Base-by-base conservation (phyloP, 805 yeast genomes). In the Schwanniomyces vanrijiae region DNA sequence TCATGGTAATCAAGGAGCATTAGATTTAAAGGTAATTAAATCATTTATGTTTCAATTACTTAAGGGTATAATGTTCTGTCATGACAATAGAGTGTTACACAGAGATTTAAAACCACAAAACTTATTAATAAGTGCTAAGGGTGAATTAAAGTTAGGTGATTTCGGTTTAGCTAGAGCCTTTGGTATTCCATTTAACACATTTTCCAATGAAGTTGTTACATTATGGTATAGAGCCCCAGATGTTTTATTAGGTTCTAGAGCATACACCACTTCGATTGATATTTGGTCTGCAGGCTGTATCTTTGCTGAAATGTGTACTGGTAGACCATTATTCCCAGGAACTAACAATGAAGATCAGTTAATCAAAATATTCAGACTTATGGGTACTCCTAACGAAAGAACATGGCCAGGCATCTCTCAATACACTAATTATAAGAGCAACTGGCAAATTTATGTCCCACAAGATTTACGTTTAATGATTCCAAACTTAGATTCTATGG, bases 261-360 rank as follows among this genome's bases (percentile, higher is more conserved):
- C 95, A 47, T 94, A 94, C 68, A 88, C 96, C 40, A 94, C 99
- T 0, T 91, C 97, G 7, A 95, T 94, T 50, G 99, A 94, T 64
- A 89, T 94, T 71, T 94, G 99, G 99, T 90, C 97, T 14, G 95
- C 96, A 13, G 99, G 99, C 13, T 94, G 99, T 69, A 94, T 94
- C 45, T 80, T 94, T 65, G 98, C 97, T 2, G 99, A 94, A 63
- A 92, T 94, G 98, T 86, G 94, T 61, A 88, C 96, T n/a, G 96
- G 99, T 26, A 86, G 92, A 60, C 98, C 99, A 1, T 73, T 94
- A 43, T 94, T 94, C 68, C 96, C 98, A 18, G 99, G 99, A 26
- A 84, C 92, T 10, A 89, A 96, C 35, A 95, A 92, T 66, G 97
- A 94, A 46, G 99, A 94, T 69, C 98, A 94, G 68, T 77, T 94